Evolutionary conservation across 2,329 filamentous ascomycete genomes (phyloP), one percentile per base, ranked within the genome.

Genomic region (Cladophialophora bantiana): DNA sequence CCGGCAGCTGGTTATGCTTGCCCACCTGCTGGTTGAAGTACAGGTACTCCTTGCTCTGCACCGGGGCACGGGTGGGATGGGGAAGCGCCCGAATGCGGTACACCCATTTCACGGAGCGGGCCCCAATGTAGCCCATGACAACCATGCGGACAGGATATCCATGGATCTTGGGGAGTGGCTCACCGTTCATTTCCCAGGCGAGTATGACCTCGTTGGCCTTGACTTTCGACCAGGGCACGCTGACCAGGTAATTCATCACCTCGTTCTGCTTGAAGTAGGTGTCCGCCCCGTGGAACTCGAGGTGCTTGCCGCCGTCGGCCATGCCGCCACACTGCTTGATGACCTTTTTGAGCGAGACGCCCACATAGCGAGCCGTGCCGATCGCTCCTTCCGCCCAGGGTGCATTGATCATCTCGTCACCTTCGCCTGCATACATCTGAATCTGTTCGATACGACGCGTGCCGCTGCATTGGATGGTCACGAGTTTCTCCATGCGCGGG

Each of bases 401-500:
- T 1, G 78, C 75, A 58, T 79, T 70, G 82, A 76, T 75, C 32
- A 85, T 77, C 67, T 90, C 88, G 70, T 90, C 88, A 4, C 89
- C 89, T 52, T 91, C 85, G 15, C 89, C 89, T 0, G 87, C 83
- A 68, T 90, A 91, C 60, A 86, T 77, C 35, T 78, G 74, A 50
- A 91, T 91, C 74, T 91, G 89, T 74, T 91, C 89, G 53, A 90
- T 84, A 2, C 89, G 86, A 1, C 89, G 84, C 0, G 88, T 91
- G 7, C 89, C 89, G 0, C 85, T 87, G 74, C 89, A 92, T 74
- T 91, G 89, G 0, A 92, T 83, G 0, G 87, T 89, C 1, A 88
- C 83, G 0, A 83, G 77, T 66, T 84, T 88, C n/a, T 80, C 80
- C 72, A 86, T 82, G 1, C 86, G 85, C 0, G 88, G 87, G 72